These are phyloP conservation scores for Lentinula detonsa DNA, from an alignment of 768 basidiomycete species.

Conservation along the genomic window DNA sequence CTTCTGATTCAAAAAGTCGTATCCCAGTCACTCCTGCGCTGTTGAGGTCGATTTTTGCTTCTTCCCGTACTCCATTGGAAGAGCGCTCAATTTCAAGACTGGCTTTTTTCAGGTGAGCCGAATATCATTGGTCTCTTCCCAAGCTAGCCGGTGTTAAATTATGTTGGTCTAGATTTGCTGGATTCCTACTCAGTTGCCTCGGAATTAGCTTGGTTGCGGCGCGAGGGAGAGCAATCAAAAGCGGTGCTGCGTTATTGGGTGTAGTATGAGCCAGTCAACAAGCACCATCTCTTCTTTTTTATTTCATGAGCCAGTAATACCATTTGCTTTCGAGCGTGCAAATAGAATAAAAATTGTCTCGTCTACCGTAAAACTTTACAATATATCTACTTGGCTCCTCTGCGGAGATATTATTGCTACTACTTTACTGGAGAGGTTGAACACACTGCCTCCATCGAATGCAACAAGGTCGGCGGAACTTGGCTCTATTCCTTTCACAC, in stretches of 20 bases:
- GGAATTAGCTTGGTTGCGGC: conserved; percentile 74
- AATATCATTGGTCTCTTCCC: background rate
- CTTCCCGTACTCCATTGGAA: conserved; percentile 74
- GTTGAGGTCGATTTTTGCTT: conserved; percentile 79
- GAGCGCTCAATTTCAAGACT: conserved; percentile 80
- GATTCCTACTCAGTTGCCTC: conserved; percentile 77
- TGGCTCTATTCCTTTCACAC: conserved; percentile 20
- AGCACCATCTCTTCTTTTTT: too few relatives aligned
- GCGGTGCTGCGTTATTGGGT: conserved; percentile 61
- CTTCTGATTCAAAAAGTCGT: conserved; percentile 45
- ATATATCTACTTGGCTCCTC: conserved; percentile 45
- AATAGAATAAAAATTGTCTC: conserved; percentile 17
- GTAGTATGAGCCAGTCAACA: conserved; percentile 35
- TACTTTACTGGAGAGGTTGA: conserved; percentile 48
- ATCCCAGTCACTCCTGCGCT: conserved; percentile 83
- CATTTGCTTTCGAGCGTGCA: conserved; percentile 2
- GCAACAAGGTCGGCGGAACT: conserved; percentile 55
- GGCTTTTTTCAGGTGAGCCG: conserved; percentile 74
- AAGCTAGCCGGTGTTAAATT: background rate
- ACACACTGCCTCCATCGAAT: conserved; percentile 51
- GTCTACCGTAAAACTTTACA: background rate
- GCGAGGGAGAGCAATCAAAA: conserved; percentile 61
- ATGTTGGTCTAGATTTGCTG: conserved; percentile 54
- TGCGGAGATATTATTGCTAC: conserved; percentile 51
- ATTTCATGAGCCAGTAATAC: background rate